phyloP scores from a whole-genome alignment of 177 flowering plant genomes.

The Viscum album region DNA sequence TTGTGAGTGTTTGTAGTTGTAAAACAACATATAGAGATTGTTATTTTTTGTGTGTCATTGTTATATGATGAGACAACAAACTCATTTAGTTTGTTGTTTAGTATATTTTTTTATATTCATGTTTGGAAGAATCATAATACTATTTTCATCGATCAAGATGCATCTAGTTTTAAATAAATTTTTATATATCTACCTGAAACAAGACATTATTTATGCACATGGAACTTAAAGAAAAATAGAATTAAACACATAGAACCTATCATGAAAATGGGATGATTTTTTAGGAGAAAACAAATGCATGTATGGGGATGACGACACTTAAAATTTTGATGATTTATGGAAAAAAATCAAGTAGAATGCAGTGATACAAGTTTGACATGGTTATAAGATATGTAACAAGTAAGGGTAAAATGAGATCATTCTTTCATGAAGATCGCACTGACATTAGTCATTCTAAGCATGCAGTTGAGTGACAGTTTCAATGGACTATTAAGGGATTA shows the following conservation, averaged over 20 bases:
- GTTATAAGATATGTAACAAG: too few relatives aligned
- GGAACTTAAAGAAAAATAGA: not conserved
- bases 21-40: not conserved
- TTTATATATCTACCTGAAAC: not conserved
- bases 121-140: not conserved
- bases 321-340: too few relatives aligned
- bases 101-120: not conserved
- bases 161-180: not conserved
- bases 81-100: not conserved
- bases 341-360: too few relatives aligned
- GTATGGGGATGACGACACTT: too few relatives aligned
- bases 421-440: too few relatives aligned
- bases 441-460: too few relatives aligned
- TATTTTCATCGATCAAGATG: not conserved
- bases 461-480: too few relatives aligned
- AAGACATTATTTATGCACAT: not conserved
- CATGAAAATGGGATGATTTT: not conserved
- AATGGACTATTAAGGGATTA: too few relatives aligned
- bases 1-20: not conserved
- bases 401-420: too few relatives aligned
- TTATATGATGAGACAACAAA: not conserved
- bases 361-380: too few relatives aligned
- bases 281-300: too few relatives aligned
- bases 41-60: not conserved
- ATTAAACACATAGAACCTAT: not conserved